Conservation (phyloP, 352 stramenopile genomes). For the Globisporangium radiosum region DNA sequence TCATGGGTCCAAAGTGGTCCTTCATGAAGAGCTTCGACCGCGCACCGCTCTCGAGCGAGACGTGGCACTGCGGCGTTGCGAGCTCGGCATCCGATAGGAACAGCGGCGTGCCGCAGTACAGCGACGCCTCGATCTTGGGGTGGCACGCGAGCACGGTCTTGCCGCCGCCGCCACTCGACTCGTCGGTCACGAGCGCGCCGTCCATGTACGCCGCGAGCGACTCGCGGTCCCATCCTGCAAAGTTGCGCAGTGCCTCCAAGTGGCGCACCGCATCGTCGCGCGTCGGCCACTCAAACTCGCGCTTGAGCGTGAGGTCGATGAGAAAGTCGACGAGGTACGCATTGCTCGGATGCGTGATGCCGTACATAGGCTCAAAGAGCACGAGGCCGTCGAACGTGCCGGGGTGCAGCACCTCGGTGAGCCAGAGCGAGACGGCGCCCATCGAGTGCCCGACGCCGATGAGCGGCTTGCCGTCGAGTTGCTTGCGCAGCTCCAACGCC, state of each 20-base stretch:
- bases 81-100: slow-evolving; percentile 25
- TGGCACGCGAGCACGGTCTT: slow-evolving; percentile 29
- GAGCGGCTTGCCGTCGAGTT: slow-evolving; percentile 18
- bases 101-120: slow-evolving; percentile 23
- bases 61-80: slow-evolving; percentile 16
- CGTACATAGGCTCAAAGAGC: slow-evolving; percentile 36
- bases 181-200: slow-evolving; percentile 17
- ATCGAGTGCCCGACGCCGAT: slow-evolving; percentile 53
- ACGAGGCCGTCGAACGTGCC: slow-evolving; percentile 41
- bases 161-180: slow-evolving; percentile 10
- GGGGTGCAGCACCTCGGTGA: slow-evolving; percentile 22
- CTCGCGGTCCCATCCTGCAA: slow-evolving; percentile 32
- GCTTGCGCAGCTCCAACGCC: slow-evolving; percentile 18
- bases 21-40: slow-evolving; percentile 22
- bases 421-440: slow-evolving; percentile 34
- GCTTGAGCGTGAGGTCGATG: slow-evolving; percentile 31
- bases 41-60: slow-evolving; percentile 24
- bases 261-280: slow-evolving; percentile 19
- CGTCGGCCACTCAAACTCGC: slow-evolving; percentile 15
- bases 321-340: slow-evolving; percentile 20
- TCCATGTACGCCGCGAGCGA: slow-evolving; percentile 26
- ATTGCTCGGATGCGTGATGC: slow-evolving; percentile 7
- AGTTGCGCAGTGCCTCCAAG: slow-evolving; percentile 30
- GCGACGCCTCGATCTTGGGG: slow-evolving; percentile 28
- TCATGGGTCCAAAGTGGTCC: slow-evolving; percentile 11